Conservation (phyloP, 768 basidiomycete species). For the Tylopilus felleus region DNA sequence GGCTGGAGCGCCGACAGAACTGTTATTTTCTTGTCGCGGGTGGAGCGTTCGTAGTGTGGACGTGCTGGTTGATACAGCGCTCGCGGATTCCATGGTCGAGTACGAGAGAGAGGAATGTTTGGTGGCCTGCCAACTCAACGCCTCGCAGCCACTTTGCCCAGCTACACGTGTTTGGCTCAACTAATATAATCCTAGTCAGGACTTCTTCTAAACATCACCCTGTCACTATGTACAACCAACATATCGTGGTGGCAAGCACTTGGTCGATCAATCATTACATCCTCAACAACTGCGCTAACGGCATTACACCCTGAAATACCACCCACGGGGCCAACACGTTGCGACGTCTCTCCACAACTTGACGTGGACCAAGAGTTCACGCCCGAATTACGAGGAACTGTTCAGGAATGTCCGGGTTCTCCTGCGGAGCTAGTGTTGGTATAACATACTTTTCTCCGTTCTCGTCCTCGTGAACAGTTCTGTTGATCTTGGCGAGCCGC, state of each 20-base stretch:
- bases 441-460: constrained; percentile 38
- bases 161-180: constrained; percentile 35
- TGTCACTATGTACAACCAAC: not conserved
- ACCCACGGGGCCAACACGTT: not conserved
- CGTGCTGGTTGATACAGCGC: constrained; percentile 33
- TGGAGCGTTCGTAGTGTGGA: constrained; percentile 39
- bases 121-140: not conserved
- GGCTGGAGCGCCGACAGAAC: constrained; percentile 1
- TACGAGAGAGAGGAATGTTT: not conserved
- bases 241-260: not conserved
- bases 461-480: constrained; percentile 35
- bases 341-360: not conserved
- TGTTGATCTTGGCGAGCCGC: constrained; percentile 41
- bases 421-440: constrained; percentile 48
- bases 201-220: not conserved
- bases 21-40: constrained; percentile 20
- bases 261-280: not conserved
- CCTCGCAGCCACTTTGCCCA: constrained; percentile 15
- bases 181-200: no score
- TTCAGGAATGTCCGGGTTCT: constrained; percentile 67
- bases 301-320: not conserved
- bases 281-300: not conserved
- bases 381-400: constrained; percentile 62
- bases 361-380: constrained; percentile 7
- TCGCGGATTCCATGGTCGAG: constrained; percentile 24